phyloP scores from a whole-genome alignment of 768 basidiomycete species.

The Kwoniella heveanensis region DNA sequence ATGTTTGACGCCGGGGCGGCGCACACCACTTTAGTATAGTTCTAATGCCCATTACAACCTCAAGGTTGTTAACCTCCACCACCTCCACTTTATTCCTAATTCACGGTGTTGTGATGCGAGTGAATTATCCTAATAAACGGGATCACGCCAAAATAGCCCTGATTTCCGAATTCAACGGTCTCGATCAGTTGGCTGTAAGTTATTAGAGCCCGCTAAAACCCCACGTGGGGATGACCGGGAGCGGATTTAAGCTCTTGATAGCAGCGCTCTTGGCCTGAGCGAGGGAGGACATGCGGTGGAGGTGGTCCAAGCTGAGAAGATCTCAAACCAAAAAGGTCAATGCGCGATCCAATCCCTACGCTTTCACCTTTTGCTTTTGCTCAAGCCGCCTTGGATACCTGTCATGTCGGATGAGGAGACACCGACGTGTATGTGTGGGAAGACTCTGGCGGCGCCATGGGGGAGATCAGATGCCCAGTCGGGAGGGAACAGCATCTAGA shows the following conservation, averaged over 20 bases:
- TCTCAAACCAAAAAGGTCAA: neutral
- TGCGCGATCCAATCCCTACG: no score
- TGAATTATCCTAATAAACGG: slow-evolving; percentile 5
- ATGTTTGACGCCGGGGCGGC: neutral
- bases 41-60: neutral
- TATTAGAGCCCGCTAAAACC: neutral
- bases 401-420: no score
- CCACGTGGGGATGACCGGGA: neutral
- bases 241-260: neutral
- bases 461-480: no score
- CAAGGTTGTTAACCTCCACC: neutral
- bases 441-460: no score
- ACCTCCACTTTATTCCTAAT: neutral
- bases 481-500: no score
- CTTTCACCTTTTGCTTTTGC: no score
- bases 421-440: no score
- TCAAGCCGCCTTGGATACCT: no score
- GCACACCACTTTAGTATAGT: no score
- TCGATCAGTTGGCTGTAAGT: no score
- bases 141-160: slow-evolving; percentile 13
- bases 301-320: neutral
- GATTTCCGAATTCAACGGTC: slow-evolving; percentile 24
- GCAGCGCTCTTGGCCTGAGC: no score
- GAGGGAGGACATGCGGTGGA: no score
- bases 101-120: neutral